Evolutionary conservation across 441 rosid genomes (phyloP).

Genomic region (Corymbia calophylla): DNA sequence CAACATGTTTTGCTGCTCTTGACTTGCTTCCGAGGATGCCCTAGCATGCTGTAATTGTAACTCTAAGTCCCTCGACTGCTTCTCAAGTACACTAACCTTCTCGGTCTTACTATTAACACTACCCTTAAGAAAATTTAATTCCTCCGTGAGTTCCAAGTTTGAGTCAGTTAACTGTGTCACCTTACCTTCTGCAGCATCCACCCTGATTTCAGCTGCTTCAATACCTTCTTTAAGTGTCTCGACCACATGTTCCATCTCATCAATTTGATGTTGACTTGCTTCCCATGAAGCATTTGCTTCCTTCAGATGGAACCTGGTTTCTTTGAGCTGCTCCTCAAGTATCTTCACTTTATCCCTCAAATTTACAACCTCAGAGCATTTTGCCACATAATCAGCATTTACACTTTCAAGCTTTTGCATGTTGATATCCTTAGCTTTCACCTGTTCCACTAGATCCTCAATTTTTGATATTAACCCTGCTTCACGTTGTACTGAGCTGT

Average conservation of each 20-base stretch:
- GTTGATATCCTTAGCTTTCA: conserved; percentile 35
- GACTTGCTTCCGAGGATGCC: conserved; percentile 75
- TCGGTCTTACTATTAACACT: conserved; percentile 43
- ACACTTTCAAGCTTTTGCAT: conserved; percentile 46
- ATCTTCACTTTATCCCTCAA: conserved; percentile 45
- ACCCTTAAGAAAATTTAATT: conserved; percentile 65
- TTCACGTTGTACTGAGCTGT: conserved; percentile 57
- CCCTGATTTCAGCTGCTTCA: conserved; percentile 62
- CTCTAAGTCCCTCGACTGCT: conserved; percentile 73
- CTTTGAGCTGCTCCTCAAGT: conserved; percentile 54
- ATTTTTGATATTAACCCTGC: conserved; percentile 45
- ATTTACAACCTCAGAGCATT: conserved; percentile 43
- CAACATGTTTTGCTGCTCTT: conserved; percentile 88
- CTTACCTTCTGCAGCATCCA: conserved; percentile 64
- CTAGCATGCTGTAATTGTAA: conserved; percentile 61
- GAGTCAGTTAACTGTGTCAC: conserved; percentile 55
- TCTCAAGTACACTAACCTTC: conserved; percentile 73
- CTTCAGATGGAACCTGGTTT: conserved; percentile 34
- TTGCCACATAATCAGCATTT: conserved; percentile 23
- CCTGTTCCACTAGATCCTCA: conserved; percentile 32
- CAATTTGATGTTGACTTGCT: conserved; percentile 57
- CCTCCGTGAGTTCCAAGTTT: conserved; percentile 73
- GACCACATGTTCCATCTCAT: conserved; percentile 55
- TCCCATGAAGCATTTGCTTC: conserved; percentile 37
- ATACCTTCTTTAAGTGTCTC: conserved; percentile 62